These are phyloP conservation scores for Quercus tomentella DNA, from an alignment of 331 rosid genomes.

Conservation along the genomic window DNA sequence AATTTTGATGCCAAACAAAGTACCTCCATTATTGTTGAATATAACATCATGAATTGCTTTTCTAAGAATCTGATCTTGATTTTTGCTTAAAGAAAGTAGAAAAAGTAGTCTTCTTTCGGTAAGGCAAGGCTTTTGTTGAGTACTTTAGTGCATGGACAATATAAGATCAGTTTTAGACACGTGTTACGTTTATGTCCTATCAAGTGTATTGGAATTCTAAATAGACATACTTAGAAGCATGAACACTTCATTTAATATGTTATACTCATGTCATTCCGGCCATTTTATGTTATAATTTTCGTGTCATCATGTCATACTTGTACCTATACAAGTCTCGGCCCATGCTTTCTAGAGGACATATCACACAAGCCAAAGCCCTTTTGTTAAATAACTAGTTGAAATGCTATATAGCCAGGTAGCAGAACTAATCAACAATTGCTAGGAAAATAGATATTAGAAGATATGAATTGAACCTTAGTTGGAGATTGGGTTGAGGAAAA, in stretches of 20 bases:
- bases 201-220: too few relatives aligned
- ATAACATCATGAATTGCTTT: too few relatives aligned
- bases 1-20: too few relatives aligned
- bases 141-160: too few relatives aligned
- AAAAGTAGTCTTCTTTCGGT: not conserved
- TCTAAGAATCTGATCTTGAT: not conserved
- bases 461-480: not conserved
- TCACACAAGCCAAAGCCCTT: not conserved
- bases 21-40: too few relatives aligned
- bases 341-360: too few relatives aligned
- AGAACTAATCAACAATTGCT: not conserved
- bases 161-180: too few relatives aligned
- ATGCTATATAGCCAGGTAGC: not conserved
- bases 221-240: rapidly evolving
- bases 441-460: not conserved
- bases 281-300: too few relatives aligned
- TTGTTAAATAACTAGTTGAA: not conserved
- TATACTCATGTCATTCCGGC: rapidly evolving
- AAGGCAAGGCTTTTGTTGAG: too few relatives aligned
- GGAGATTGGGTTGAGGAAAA: not conserved
- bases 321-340: rapidly evolving
- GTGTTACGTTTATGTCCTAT: too few relatives aligned
- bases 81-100: not conserved
- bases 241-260: too few relatives aligned
- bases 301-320: rapidly evolving